Evolutionary conservation across 2,329 filamentous ascomycete genomes (phyloP), one percentile per base, ranked within the genome.

Genomic region (Alternaria ventricosa): DNA sequence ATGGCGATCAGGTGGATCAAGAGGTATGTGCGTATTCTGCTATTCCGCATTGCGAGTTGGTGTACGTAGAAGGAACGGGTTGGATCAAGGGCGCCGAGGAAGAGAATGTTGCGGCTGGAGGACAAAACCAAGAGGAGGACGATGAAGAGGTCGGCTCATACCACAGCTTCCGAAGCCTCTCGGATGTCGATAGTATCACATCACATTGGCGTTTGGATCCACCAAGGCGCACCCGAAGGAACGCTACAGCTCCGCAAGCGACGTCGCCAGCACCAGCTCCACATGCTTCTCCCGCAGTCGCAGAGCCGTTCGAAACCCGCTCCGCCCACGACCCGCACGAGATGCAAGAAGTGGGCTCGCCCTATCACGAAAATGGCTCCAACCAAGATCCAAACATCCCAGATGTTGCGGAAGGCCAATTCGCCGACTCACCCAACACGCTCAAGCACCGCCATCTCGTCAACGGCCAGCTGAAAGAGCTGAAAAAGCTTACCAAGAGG

Each of bases 381-480:
- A 18, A 23, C 11, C 15, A 8, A 5, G 49, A 53, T 3, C 20
- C 30, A 2, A 15, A 6, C 30, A 30, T 36, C 0, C 13, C 20
- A 7, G 30, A 23, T 15, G 8, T 22, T 6, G 4, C 6, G 28
- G 22, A 51, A 15, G 13, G 23, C 9, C 7, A 12, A 33, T 43
- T 20, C 4, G 15, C 2, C 18, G n/a, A 30, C 15, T 60, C 61
- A 15, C 36, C 46, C 13, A 51, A 41, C 12, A 53, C 51, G 4
- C 5, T 41, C 9, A 20, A 44, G 22, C 60, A 65, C 43, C 60
- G 60, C 1, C 30, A 44, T 5, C 60, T 65, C 10, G 60, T 62
- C 27, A 20, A 46, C 25, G 28, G 46, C 2, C 63, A 62, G n/a
- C 50, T 64, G 4, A 30, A 46, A 7, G n/a, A 20, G 12, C 50